Evolutionary conservation across 169 alveolate species (phyloP).

Genomic region (Eimeria necatrix): DNA sequence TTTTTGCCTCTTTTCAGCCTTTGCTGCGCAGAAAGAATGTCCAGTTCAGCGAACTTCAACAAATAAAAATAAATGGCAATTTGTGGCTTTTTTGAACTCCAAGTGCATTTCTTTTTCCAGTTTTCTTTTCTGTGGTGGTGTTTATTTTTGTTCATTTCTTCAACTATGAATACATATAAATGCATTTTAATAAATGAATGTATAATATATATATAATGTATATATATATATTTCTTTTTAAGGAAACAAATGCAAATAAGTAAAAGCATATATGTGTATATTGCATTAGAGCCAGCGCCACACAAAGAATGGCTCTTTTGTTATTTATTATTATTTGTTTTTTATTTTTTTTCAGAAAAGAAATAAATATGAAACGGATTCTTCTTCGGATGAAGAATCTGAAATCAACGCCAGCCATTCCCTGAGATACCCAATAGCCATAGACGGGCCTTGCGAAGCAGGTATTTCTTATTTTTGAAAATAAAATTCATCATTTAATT

Average conservation of each 20-base stretch:
- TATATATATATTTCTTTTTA: neutral
- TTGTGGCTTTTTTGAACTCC: too few species aligned
- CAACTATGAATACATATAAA: too few species aligned
- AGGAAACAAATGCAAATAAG: neutral
- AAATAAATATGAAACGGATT: slow-evolving; percentile 13
- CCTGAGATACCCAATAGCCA: slow-evolving; percentile 71
- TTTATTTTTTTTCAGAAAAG: slow-evolving; percentile 24
- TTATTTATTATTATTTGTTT: neutral
- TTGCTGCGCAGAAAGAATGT: too few species aligned
- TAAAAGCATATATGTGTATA: too few species aligned
- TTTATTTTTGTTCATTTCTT: neutral
- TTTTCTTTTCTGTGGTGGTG: neutral
- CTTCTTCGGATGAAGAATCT: slow-evolving; percentile 4
- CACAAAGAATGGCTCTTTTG: neutral
- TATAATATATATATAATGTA: too few species aligned
- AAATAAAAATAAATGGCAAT: neutral
- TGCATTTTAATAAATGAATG: too few species aligned
- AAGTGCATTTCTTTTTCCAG: neutral
- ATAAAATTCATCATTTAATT: too few species aligned
- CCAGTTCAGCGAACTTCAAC: too few species aligned
- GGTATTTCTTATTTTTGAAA: neutral
- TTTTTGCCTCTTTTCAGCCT: too few species aligned
- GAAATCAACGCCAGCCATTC: slow-evolving; percentile 78
- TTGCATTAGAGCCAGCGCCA: too few species aligned
- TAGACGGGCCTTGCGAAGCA: slow-evolving; percentile 80